Conservation (phyloP, 2,329 filamentous ascomycete genomes). For the Aspergillus carbonarius region DNA sequence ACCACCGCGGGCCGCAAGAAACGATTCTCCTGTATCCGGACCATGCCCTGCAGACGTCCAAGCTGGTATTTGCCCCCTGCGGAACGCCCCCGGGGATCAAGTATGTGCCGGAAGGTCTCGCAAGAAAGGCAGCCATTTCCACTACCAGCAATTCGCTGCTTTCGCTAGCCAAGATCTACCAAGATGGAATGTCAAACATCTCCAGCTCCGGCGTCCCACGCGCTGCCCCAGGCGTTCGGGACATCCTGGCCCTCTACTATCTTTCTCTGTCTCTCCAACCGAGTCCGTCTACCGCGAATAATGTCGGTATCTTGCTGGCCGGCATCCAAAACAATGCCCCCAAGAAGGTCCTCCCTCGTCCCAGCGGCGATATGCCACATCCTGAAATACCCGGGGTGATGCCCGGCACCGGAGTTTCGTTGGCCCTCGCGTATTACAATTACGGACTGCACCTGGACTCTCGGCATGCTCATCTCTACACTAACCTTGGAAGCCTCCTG, state of each 20-base stretch:
- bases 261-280: slow-evolving; percentile 90
- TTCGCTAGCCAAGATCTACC: slow-evolving; percentile 95
- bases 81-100: slow-evolving; percentile 78
- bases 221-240: slow-evolving; percentile 74
- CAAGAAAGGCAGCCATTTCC: slow-evolving; percentile 77
- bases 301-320: slow-evolving; percentile 94
- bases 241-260: slow-evolving; percentile 94
- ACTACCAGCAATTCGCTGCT: slow-evolving; percentile 95
- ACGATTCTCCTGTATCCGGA: slow-evolving; percentile 81
- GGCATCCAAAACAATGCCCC: slow-evolving; percentile 74
- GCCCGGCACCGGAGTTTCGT: slow-evolving; percentile 80
- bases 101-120: slow-evolving; percentile 67
- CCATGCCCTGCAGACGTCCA: slow-evolving; percentile 77
- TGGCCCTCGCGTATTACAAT: slow-evolving; percentile 92
- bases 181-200: slow-evolving; percentile 86
- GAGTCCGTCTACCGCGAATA: slow-evolving; percentile 96
- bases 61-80: slow-evolving; percentile 73
- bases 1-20: slow-evolving; percentile 42
- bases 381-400: slow-evolving; percentile 71
- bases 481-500: slow-evolving; percentile 88
- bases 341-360: slow-evolving; percentile 37
- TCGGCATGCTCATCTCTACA: slow-evolving; percentile 92
- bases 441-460: slow-evolving; percentile 85
- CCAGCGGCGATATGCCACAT: slow-evolving; percentile 40
- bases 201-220: slow-evolving; percentile 56